A percentile compares a stretch with the other conserved stretches of the same genome.
Evolutionary conservation across 345 rosid genomes (phyloP).

Genomic region (Acer negundo): DNA sequence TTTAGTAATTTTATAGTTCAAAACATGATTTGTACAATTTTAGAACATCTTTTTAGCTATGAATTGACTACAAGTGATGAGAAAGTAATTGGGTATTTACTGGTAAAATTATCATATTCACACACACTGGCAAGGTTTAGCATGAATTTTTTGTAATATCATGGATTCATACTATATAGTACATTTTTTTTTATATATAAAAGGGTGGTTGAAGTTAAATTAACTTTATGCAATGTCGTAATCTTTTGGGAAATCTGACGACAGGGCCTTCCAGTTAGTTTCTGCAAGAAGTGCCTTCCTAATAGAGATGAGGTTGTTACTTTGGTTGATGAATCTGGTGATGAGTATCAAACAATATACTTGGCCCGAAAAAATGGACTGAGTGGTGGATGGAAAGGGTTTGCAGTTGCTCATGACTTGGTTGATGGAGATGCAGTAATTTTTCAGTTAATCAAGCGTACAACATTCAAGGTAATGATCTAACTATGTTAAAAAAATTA

Average conservation of each 20-base stretch:
- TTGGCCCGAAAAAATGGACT: conserved; percentile 53
- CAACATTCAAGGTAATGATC: conserved; percentile 52
- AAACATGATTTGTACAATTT: neutral
- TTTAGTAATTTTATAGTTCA: neutral
- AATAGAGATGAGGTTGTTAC: conserved; percentile 43
- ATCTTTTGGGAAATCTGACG: neutral
- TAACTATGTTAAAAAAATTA: neutral
- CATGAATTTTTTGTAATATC: neutral
- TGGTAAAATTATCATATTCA: neutral
- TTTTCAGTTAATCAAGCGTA: conserved; percentile 51
- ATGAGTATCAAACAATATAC: conserved; percentile 49
- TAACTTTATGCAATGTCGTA: neutral
- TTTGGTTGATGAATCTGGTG: conserved; percentile 47
- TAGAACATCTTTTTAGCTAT: too few species aligned
- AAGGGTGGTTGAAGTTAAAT: neutral
- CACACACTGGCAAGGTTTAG: neutral
- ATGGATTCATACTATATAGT: neutral
- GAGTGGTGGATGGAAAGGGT: conserved; percentile 82
- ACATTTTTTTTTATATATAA: neutral
- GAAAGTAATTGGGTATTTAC: neutral
- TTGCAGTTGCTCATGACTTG: conserved; percentile 62
- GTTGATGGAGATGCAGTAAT: conserved; percentile 69
- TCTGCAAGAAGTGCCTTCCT: conserved; percentile 51
- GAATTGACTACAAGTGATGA: neutral
- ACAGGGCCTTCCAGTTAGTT: conserved; percentile 59